Evolutionary conservation across 768 basidiomycete species (phyloP).

Genomic region (Auriculariales sp.): DNA sequence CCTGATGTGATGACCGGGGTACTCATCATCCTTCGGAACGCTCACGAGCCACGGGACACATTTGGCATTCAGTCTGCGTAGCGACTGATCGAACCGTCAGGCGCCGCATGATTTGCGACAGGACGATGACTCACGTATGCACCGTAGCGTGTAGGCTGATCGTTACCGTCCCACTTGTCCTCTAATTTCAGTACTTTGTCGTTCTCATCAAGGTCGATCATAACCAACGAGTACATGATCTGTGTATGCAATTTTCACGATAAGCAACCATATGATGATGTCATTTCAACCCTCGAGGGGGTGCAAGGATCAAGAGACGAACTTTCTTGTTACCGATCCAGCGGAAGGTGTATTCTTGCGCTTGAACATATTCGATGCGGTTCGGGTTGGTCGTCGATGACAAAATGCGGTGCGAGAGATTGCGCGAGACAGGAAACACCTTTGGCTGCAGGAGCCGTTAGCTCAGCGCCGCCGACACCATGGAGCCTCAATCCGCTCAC

Average conservation of each 20-base stretch:
- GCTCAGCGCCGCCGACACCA: constrained; percentile 1
- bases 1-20: too few relatives aligned
- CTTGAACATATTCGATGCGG: constrained; percentile 43
- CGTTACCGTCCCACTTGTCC: constrained; percentile 47
- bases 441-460: constrained; percentile 28
- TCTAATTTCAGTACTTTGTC: constrained; percentile 43
- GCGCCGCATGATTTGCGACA: not conserved
- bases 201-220: constrained; percentile 50
- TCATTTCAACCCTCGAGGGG: too few relatives aligned
- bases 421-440: constrained; percentile 35
- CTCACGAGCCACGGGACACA: constrained; percentile 37
- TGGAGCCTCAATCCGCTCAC: constrained; percentile 18
- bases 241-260: constrained; percentile 13
- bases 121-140: constrained; percentile 12
- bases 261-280: too few relatives aligned
- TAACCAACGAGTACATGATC: constrained; percentile 44
- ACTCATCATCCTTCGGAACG: constrained; percentile 24
- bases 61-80: constrained; percentile 37
- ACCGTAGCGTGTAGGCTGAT: constrained; percentile 34
- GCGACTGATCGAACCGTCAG: constrained; percentile 11
- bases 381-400: constrained; percentile 45
- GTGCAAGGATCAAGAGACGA: constrained; percentile 1
- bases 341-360: constrained; percentile 44
- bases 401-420: constrained; percentile 37
- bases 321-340: constrained; percentile 39